These are phyloP conservation scores for Trichophyton equinum DNA, from an alignment of 2,329 filamentous ascomycete species.

Conservation along the genomic window DNA sequence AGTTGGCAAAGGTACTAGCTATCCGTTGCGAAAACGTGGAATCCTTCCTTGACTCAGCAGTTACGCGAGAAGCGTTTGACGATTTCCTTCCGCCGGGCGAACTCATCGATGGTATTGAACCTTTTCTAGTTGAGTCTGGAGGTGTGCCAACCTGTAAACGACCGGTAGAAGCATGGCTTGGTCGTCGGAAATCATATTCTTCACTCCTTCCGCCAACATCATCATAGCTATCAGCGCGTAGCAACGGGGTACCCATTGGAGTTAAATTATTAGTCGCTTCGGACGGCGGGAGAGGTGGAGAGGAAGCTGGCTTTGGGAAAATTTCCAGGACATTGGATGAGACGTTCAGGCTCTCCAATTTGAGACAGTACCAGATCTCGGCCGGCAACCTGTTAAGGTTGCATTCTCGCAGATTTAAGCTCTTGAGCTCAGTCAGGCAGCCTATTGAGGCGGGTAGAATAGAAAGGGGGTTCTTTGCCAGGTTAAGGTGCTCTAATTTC, in stretches of 20 bases:
- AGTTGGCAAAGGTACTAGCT: constrained; percentile 75
- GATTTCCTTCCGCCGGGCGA: constrained; percentile 72
- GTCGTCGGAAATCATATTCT: constrained; percentile 54
- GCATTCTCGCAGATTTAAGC: constrained; percentile 83
- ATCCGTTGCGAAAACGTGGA: constrained; percentile 71
- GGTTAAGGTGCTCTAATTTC: constrained; percentile 80
- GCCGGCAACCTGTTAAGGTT: constrained; percentile 79
- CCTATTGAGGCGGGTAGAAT: constrained; percentile 80
- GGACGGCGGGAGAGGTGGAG: constrained; percentile 49
- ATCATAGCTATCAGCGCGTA: constrained; percentile 58
- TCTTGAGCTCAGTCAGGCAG: constrained; percentile 68
- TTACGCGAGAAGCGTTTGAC: constrained; percentile 61
- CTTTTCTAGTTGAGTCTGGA: constrained; percentile 56
- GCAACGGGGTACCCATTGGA: constrained; percentile 29
- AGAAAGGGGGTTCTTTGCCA: constrained; percentile 79
- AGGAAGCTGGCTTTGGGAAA: constrained; percentile 67
- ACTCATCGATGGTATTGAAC: constrained; percentile 70
- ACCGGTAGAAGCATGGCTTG: constrained; percentile 71
- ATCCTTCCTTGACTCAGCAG: constrained; percentile 62
- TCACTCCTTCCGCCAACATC: constrained; percentile 54
- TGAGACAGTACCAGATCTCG: constrained; percentile 92
- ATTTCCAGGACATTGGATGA: constrained; percentile 86
- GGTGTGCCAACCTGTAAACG: constrained; percentile 65
- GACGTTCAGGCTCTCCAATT: constrained; percentile 81
- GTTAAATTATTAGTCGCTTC: constrained; percentile 4